Conservation (phyloP, 2,329 filamentous ascomycete genomes). For the Metarhizium anisopliae region DNA sequence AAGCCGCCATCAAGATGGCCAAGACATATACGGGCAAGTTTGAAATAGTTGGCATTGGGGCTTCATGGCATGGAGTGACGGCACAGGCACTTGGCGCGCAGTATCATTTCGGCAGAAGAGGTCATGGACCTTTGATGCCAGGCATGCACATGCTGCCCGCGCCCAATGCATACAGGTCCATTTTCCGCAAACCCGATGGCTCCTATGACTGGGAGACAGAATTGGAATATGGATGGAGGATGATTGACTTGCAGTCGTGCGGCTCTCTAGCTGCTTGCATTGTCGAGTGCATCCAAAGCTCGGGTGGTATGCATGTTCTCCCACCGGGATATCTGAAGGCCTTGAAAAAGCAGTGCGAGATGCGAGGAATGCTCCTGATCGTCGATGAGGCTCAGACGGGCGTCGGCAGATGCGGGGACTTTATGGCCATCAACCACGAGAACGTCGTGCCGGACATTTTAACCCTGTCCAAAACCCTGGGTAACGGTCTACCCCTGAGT, state of each 20-base stretch:
- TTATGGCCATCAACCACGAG: slow-evolving; percentile 51
- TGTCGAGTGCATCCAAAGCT: slow-evolving; percentile 51
- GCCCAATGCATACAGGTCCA: slow-evolving; percentile 52
- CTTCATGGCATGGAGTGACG: slow-evolving; percentile 55
- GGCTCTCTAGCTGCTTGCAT: slow-evolving; percentile 57
- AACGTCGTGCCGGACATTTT: slow-evolving; percentile 49
- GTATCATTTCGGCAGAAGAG: slow-evolving; percentile 45
- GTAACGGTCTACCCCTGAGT: slow-evolving; percentile 49
- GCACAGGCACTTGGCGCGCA: slow-evolving; percentile 43
- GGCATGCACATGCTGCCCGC: slow-evolving; percentile 49
- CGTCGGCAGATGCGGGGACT: slow-evolving; percentile 45
- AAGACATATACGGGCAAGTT: slow-evolving; percentile 57
- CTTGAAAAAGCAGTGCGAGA: slow-evolving; percentile 45
- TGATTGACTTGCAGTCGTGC: slow-evolving; percentile 50
- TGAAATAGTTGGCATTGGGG: slow-evolving; percentile 51
- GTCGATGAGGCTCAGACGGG: slow-evolving; percentile 55
- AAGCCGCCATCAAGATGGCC: slow-evolving; percentile 56
- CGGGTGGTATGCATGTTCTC: slow-evolving; percentile 50
- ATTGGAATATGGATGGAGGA: slow-evolving; percentile 48
- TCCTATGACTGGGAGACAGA: slow-evolving; percentile 55
- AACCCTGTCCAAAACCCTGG: slow-evolving; percentile 51
- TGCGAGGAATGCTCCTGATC: slow-evolving; percentile 50
- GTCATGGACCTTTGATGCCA: slow-evolving; percentile 39
- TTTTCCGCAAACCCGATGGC: slow-evolving; percentile 48
- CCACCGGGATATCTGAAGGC: slow-evolving; percentile 49